Conservation (phyloP, 495 filamentous ascomycete species). For the Xylaria flabelliformis region DNA sequence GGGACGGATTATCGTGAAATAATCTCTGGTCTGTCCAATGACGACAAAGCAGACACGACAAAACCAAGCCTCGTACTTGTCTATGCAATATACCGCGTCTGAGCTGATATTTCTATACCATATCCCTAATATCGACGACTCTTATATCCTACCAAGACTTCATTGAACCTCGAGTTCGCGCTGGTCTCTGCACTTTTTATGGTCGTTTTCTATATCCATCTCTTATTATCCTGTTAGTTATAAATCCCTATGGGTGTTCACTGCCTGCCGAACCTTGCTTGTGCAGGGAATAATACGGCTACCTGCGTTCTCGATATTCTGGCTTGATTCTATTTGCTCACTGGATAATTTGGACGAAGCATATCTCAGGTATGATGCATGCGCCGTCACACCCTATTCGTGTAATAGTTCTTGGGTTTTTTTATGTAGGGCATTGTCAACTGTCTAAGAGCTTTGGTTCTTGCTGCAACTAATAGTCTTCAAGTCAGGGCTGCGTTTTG, state of each 20-base stretch:
- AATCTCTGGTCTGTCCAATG: not conserved
- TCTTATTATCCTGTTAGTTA: slow-evolving; percentile 8
- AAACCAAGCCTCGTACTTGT: not conserved
- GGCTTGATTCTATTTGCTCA: not conserved
- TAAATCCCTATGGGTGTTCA: not conserved
- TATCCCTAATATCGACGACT: not conserved
- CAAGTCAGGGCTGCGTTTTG: not conserved
- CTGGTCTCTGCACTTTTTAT: not conserved
- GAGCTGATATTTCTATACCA: not conserved
- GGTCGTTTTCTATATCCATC: not conserved
- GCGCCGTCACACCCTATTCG: slow-evolving; percentile 8
- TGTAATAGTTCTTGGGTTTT: not conserved
- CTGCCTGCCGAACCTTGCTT: slow-evolving; percentile 18
- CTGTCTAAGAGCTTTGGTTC: not conserved
- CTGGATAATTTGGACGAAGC: slow-evolving; percentile 15
- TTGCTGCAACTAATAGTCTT: not conserved
- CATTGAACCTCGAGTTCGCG: not conserved
- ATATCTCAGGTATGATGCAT: slow-evolving; percentile 18
- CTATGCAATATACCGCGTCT: not conserved
- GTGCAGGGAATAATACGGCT: slow-evolving; percentile 25
- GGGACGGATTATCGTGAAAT: slow-evolving; percentile 14
- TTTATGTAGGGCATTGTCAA: not conserved
- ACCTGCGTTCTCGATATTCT: slow-evolving; percentile 21
- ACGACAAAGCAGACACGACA: not conserved
- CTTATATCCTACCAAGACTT: not conserved